Conservation (phyloP, 208 protist genomes). For the Leishmania mexicana region DNA sequence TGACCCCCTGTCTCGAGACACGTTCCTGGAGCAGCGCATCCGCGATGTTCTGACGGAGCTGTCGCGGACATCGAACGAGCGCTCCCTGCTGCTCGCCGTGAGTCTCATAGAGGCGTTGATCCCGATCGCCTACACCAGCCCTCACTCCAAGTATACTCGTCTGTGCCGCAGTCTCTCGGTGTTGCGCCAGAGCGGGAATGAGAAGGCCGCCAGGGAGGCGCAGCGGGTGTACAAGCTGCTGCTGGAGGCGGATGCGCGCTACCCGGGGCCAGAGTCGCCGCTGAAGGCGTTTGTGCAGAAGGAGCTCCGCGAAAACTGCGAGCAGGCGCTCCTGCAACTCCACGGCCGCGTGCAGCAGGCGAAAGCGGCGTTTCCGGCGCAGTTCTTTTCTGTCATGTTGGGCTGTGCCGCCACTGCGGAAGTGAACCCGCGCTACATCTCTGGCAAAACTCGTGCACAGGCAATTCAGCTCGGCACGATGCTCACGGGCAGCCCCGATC, state of each 20-base stretch:
- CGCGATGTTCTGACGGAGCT: conserved; percentile 81
- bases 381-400: conserved; percentile 85
- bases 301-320: conserved; percentile 84
- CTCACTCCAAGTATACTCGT: conserved; percentile 77
- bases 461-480: conserved; percentile 79
- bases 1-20: conserved; percentile 73
- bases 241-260: conserved; percentile 61
- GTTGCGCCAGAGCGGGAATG: conserved; percentile 73
- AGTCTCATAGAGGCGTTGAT: conserved; percentile 85
- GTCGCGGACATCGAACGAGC: conserved; percentile 51
- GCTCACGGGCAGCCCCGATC: conserved; percentile 67
- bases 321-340: conserved; percentile 80
- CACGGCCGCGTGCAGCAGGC: conserved; percentile 66
- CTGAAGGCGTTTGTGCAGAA: conserved; percentile 86
- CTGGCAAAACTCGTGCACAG: conserved; percentile 53
- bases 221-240: conserved; percentile 82
- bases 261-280: conserved; percentile 46
- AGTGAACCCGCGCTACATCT: conserved; percentile 80
- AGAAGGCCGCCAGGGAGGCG: conserved; percentile 63
- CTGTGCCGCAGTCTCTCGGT: conserved; percentile 81
- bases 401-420: conserved; percentile 67
- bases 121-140: conserved; percentile 80
- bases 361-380: conserved; percentile 57
- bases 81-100: conserved; percentile 58
- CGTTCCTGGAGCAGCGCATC: conserved; percentile 85